Percentiles rank a stretch among this genome's conserved stretches.
phyloP scores from a whole-genome alignment of 768 basidiomycete species.

The Saitozyma podzolica region DNA sequence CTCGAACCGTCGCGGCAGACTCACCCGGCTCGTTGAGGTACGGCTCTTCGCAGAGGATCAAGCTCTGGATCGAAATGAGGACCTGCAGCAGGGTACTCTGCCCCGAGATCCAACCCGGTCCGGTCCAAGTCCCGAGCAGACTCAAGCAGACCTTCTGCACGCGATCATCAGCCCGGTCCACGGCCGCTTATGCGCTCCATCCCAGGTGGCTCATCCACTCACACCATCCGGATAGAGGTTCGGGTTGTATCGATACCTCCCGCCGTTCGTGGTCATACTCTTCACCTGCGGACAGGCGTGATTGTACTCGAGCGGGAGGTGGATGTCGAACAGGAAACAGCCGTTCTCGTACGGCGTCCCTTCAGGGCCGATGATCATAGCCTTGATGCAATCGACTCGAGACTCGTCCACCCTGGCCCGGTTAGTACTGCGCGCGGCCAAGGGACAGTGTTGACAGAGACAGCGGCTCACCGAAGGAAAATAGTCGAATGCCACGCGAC shows the following conservation, averaged over 20 bases:
- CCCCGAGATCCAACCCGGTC: conserved; percentile 90
- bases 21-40: conserved; percentile 89
- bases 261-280: conserved; percentile 59
- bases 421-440: too few species aligned
- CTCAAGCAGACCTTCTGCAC: conserved; percentile 80
- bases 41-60: conserved; percentile 93
- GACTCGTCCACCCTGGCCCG: conserved; percentile 69
- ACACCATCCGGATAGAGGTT: conserved; percentile 73
- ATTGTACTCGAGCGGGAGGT: conserved; percentile 77
- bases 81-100: conserved; percentile 88
- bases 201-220: conserved; percentile 8
- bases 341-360: conserved; percentile 92
- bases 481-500: conserved; percentile 92
- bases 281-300: conserved; percentile 76
- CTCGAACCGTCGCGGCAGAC: conserved; percentile 1
- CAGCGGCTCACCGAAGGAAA: conserved; percentile 62
- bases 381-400: conserved; percentile 37
- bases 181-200: not conserved
- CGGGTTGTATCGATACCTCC: conserved; percentile 73
- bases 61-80: conserved; percentile 90
- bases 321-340: conserved; percentile 87
- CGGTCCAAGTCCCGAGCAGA: conserved; percentile 85
- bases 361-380: conserved; percentile 73
- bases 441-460: not conserved
- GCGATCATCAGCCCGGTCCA: conserved; percentile 62